Percentiles rank a stretch among this genome's conserved stretches.
phyloP scores from a whole-genome alignment of 2,329 filamentous ascomycete genomes.

The Camillea tinctor region DNA sequence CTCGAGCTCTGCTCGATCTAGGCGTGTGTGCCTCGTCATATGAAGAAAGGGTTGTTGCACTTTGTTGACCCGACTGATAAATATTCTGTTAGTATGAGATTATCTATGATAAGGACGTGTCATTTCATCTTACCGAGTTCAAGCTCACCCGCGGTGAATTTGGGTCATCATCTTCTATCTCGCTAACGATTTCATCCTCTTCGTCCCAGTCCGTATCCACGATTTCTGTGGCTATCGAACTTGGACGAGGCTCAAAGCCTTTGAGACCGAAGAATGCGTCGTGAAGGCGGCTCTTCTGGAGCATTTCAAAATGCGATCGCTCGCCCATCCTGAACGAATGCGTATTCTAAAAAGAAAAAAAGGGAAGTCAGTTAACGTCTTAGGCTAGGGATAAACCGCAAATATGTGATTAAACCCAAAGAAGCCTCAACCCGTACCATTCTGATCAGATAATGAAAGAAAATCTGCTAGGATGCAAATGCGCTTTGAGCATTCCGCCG shows the following conservation, averaged over 20 bases:
- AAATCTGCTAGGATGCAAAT: constrained; percentile 17
- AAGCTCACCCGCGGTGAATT: constrained; percentile 67
- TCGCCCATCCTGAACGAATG: constrained; percentile 27
- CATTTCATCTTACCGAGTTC: constrained; percentile 61
- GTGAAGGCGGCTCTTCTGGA: constrained; percentile 47
- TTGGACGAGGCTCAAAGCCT: constrained; percentile 55
- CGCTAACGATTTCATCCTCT: constrained; percentile 53
- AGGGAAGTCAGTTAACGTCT: constrained; percentile 15
- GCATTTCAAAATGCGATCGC: constrained; percentile 48
- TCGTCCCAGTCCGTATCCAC: constrained; percentile 76
- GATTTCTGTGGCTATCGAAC: constrained; percentile 73
- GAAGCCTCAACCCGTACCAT: constrained; percentile 17
- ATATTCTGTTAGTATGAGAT: constrained; percentile 4
- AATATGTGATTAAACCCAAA: not conserved
- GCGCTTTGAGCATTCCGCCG: constrained; percentile 29
- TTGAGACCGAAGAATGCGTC: constrained; percentile 63
- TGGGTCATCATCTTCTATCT: constrained; percentile 54
- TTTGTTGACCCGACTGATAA: constrained; percentile 68
- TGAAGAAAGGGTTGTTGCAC: constrained; percentile 83
- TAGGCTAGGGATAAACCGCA: not conserved
- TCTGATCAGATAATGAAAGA: constrained; percentile 10
- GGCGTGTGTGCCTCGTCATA: constrained; percentile 83
- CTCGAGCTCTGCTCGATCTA: constrained; percentile 60
- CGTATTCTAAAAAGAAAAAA: constrained; percentile 24
- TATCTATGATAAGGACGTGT: not conserved